Conservation (phyloP, 495 filamentous ascomycete species). For the Lindgomyces ingoldianus region DNA sequence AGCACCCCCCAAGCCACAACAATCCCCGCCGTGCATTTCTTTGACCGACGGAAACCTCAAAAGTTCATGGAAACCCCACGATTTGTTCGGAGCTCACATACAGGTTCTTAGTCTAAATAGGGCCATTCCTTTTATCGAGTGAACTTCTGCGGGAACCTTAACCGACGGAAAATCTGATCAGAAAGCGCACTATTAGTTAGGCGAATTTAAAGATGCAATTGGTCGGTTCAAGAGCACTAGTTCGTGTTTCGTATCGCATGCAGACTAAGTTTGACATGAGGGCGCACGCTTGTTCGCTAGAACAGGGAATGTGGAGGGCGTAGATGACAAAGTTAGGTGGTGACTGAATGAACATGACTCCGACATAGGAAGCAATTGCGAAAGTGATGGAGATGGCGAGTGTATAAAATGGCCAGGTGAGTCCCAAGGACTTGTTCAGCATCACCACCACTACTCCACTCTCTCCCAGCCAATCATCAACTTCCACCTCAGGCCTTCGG, state of each 20-base stretch:
- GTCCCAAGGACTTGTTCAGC: no score
- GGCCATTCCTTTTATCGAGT: no score
- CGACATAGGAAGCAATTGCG: not conserved
- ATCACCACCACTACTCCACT: no score
- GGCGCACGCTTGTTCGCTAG: not conserved
- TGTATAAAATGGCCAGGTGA: not conserved
- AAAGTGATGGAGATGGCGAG: no score
- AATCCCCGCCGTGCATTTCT: no score
- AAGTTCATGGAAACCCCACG: not conserved
- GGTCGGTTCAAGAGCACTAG: not conserved
- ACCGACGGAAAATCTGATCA: constrained; percentile 5
- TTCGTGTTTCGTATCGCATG: not conserved
- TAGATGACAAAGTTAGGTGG: not conserved
- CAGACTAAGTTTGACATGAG: not conserved
- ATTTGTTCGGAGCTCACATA: no score
- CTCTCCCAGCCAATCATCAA: no score
- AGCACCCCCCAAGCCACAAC: no score
- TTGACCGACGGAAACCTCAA: not conserved
- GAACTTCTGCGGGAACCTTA: no score
- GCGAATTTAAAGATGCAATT: not conserved
- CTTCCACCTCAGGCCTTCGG: no score
- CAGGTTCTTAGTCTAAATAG: no score
- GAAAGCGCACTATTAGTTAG: no score
- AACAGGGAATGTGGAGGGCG: not conserved
- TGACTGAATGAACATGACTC: not conserved